A percentile compares a stretch with the other conserved stretches of the same genome.
These are phyloP conservation scores for Tolypocladium ophioglossoides DNA, from an alignment of 2,329 filamentous ascomycete species.

Conservation along the genomic window DNA sequence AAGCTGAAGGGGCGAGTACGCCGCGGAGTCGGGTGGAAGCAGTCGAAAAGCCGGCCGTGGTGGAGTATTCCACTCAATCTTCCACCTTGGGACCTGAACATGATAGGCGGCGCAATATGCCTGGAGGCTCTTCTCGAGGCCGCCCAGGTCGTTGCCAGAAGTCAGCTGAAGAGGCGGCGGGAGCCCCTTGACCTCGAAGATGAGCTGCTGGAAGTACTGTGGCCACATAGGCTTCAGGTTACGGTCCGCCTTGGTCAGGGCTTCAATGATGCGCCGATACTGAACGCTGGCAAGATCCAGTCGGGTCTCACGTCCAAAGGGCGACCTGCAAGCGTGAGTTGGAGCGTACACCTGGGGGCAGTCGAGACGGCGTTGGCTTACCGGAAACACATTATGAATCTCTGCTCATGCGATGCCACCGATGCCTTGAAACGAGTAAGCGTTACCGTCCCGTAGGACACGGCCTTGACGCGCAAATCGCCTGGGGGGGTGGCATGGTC, in stretches of 20 bases:
- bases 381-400: conserved; percentile 45
- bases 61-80: conserved; percentile 31
- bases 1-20: conserved; percentile 40
- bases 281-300: conserved; percentile 43
- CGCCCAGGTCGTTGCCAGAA: conserved; percentile 43
- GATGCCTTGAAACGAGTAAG: conserved; percentile 41
- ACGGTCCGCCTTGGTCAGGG: conserved; percentile 42
- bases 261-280: conserved; percentile 43
- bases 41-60: conserved; percentile 43
- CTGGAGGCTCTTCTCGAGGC: conserved; percentile 41
- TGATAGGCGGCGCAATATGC: conserved; percentile 44
- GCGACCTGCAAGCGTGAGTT: conserved; percentile 18
- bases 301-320: conserved; percentile 31
- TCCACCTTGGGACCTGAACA: conserved; percentile 41
- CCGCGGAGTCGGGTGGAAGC: conserved; percentile 26
- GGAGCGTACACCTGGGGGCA: not conserved
- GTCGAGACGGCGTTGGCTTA: conserved; percentile 16
- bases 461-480: conserved; percentile 38
- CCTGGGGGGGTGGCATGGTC: conserved; percentile 29
- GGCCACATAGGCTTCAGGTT: conserved; percentile 49
- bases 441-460: conserved; percentile 40
- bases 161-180: conserved; percentile 42
- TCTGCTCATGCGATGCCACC: conserved; percentile 40
- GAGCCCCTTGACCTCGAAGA: conserved; percentile 42
- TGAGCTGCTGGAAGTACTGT: conserved; percentile 39